Evolutionary conservation across 768 basidiomycete genomes (phyloP), one percentile per base, ranked within the genome.

Genomic region (Mycena polygramma): DNA sequence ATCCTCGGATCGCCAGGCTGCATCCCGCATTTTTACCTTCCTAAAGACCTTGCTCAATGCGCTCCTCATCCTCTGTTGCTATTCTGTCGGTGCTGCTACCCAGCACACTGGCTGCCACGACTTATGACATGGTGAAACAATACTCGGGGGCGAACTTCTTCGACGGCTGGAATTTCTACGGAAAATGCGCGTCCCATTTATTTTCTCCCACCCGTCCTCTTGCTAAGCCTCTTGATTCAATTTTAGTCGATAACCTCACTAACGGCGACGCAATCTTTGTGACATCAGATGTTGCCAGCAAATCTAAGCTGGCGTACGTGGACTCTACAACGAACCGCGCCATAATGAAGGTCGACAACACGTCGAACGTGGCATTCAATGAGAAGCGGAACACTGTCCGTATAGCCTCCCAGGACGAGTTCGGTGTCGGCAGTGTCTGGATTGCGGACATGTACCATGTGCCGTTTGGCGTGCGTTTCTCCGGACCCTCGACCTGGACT

Each of bases 331-430:
- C 92, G 4, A 91, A 90, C 17, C 91, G 91, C 69, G 93, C 92
- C 2, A 88, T 94, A 75, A 91, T 94, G 76, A 88, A 86, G 75
- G 92, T 94, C 15, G 93, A 94, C 81, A 93, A 94, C 76, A 88
- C 85, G 36, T 83, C 90, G 1, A 82, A 75, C 1, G 86, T 92
- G 20, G 77, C 73, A 2, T 84, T 74, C 72, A 85, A 87, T 70
- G 71, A 89, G 48, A 92, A 92, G 76, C 85, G 93, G 70, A 91
- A 92, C 75, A 87, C 89, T 0, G 87, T 94, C 13, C 85, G 91
- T n/a, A 88, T 94, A 57, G 78, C 88, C 7, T 84, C 86, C 20
- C 84, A 86, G 43, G 88, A 91, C 62, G 78, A 83, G 60, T 92
- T 83, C 73, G 80, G 81, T 0, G 81, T 92, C 6, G 92, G 91